A percentile compares a stretch with the other conserved stretches of the same genome.
phyloP scores from a whole-genome alignment of 2,329 filamentous ascomycete genomes.

The Volutella citrinella region DNA sequence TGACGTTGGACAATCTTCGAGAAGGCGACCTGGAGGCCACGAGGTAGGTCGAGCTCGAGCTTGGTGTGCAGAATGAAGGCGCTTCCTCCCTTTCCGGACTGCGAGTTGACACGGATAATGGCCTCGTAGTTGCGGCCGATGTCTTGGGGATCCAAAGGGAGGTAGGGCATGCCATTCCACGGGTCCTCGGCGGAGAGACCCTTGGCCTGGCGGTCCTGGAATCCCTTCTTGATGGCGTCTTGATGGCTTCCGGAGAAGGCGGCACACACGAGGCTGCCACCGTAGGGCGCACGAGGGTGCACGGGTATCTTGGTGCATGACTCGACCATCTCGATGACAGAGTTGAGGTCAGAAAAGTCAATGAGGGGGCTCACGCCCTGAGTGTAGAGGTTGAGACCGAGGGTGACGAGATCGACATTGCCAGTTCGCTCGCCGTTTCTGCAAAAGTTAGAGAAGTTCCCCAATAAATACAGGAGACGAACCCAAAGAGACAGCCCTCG shows the following conservation, averaged over 20 bases:
- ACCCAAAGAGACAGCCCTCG: constrained; percentile 86
- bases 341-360: constrained; percentile 87
- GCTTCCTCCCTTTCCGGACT: constrained; percentile 90
- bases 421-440: constrained; percentile 93
- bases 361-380: constrained; percentile 83
- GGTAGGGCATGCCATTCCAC: constrained; percentile 89
- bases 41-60: constrained; percentile 86
- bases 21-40: constrained; percentile 89
- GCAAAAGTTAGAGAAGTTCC: too few relatives aligned
- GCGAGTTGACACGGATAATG: constrained; percentile 95
- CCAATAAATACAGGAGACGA: too few relatives aligned
- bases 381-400: constrained; percentile 91
- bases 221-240: constrained; percentile 93
- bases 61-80: constrained; percentile 92
- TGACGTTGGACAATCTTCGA: constrained; percentile 79
- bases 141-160: constrained; percentile 88
- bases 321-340: constrained; percentile 86
- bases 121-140: constrained; percentile 98
- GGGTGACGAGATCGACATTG: constrained; percentile 90
- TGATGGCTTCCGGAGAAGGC: constrained; percentile 92
- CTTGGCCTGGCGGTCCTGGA: constrained; percentile 65
- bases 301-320: constrained; percentile 93
- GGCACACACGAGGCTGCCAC: constrained; percentile 85
- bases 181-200: constrained; percentile 59
- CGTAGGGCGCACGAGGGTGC: constrained; percentile 86